phyloP scores from a whole-genome alignment of 2,329 filamentous ascomycete genomes.

The Botryotinia convoluta region DNA sequence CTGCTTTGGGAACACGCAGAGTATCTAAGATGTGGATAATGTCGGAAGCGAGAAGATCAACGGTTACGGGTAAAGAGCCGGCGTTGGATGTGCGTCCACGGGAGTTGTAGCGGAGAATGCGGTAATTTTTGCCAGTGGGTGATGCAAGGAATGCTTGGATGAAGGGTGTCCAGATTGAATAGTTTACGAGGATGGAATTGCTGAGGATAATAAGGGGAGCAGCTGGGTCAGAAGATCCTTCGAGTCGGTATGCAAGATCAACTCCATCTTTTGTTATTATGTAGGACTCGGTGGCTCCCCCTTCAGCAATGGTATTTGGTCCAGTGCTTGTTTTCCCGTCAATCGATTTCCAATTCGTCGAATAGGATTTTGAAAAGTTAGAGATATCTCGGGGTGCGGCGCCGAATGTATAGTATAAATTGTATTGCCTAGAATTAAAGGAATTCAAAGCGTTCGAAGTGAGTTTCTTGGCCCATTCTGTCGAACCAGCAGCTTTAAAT shows the following conservation, averaged over 20 bases:
- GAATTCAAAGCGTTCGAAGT: constrained; percentile 56
- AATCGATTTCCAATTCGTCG: constrained; percentile 43
- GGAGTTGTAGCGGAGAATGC: constrained; percentile 73
- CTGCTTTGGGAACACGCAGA: constrained; percentile 64
- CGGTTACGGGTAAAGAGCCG: constrained; percentile 30
- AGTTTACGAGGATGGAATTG: constrained; percentile 77
- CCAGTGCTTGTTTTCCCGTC: constrained; percentile 44
- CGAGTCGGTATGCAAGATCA: constrained; percentile 68
- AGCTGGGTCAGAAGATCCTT: constrained; percentile 63
- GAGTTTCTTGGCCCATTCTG: constrained; percentile 59
- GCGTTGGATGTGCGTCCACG: constrained; percentile 51
- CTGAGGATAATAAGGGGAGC: constrained; percentile 73
- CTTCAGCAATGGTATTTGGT: constrained; percentile 43
- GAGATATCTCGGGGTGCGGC: constrained; percentile 66
- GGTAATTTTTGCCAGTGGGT: constrained; percentile 48
- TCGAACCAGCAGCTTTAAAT: constrained; percentile 60
- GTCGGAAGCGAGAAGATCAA: constrained; percentile 65
- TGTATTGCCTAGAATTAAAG: constrained; percentile 60
- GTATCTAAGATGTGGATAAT: constrained; percentile 63
- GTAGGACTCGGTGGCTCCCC: constrained; percentile 61
- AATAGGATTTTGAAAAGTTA: constrained; percentile 21
- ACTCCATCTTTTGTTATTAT: constrained; percentile 68
- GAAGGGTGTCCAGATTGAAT: constrained; percentile 78
- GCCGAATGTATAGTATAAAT: constrained; percentile 78
- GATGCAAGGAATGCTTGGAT: constrained; percentile 42